Conservation (phyloP, 1,139 yeast genomes). For the Tardiomyces depauwii region DNA sequence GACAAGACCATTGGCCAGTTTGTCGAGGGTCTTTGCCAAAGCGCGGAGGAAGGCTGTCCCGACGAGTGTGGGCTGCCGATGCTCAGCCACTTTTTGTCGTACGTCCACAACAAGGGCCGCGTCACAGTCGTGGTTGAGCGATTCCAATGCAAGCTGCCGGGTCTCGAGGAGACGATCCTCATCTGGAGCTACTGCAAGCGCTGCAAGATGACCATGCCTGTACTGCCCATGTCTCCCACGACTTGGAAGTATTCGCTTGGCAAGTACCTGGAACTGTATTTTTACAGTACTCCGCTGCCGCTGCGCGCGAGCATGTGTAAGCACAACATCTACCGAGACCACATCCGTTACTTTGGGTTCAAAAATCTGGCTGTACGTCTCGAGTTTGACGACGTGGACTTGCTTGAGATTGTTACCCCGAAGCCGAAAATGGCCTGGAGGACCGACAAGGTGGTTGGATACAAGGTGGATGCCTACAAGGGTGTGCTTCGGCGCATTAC, state of each 20-base stretch:
- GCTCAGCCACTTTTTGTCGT: conserved; percentile 71
- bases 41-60: conserved; percentile 54
- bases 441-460: conserved; percentile 55
- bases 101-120: conserved; percentile 82
- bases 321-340: conserved; percentile 73
- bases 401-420: conserved; percentile 72
- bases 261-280: conserved; percentile 75
- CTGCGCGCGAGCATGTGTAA: conserved; percentile 48
- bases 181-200: conserved; percentile 90
- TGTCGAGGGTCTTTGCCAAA: conserved; percentile 69
- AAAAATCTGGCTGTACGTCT: conserved; percentile 70
- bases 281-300: conserved; percentile 50
- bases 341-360: conserved; percentile 73
- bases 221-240: conserved; percentile 75
- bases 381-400: conserved; percentile 65
- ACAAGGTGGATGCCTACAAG: conserved; percentile 55
- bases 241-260: conserved; percentile 92
- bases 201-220: conserved; percentile 69
- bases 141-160: conserved; percentile 44
- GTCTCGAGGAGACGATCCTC: conserved; percentile 55
- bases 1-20: conserved; percentile 86
- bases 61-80: conserved; percentile 72
- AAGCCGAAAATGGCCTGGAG: conserved; percentile 60
- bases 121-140: conserved; percentile 67
- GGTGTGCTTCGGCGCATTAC: conserved; percentile 43